phyloP scores from a whole-genome alignment of 2,329 filamentous ascomycete genomes.

The Fusarium sp. region DNA sequence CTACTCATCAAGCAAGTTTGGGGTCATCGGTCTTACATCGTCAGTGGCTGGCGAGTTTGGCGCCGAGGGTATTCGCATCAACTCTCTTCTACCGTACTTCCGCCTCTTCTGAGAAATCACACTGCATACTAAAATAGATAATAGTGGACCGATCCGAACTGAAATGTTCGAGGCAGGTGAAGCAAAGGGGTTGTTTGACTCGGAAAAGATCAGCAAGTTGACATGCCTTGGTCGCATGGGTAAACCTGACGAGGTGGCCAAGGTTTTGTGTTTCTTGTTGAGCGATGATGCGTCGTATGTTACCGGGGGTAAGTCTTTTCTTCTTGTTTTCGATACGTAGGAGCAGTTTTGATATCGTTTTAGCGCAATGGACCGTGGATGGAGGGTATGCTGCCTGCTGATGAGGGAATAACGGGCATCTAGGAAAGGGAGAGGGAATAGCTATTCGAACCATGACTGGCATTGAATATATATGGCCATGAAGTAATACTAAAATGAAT shows the following conservation, averaged over 20 bases:
- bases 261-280: neutral
- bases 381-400: neutral
- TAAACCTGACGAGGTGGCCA: neutral
- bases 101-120: neutral
- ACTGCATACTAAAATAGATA: rapidly evolving
- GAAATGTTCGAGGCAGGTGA: neutral
- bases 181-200: neutral
- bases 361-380: neutral
- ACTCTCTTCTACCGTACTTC: neutral
- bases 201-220: neutral
- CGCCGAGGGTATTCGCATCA: neutral
- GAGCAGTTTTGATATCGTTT: too few species aligned
- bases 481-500: too few species aligned
- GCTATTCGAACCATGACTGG: too few species aligned
- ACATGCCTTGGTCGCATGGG: neutral
- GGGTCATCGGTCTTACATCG: neutral
- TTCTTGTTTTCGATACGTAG: too few species aligned
- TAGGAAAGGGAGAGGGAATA: too few species aligned
- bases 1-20: neutral
- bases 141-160: neutral
- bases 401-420: neutral
- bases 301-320: neutral
- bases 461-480: too few species aligned
- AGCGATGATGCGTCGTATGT: neutral
- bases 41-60: neutral